Conservation (phyloP, 139 green algal species). For the Raphidocelis subcapitata region DNA sequence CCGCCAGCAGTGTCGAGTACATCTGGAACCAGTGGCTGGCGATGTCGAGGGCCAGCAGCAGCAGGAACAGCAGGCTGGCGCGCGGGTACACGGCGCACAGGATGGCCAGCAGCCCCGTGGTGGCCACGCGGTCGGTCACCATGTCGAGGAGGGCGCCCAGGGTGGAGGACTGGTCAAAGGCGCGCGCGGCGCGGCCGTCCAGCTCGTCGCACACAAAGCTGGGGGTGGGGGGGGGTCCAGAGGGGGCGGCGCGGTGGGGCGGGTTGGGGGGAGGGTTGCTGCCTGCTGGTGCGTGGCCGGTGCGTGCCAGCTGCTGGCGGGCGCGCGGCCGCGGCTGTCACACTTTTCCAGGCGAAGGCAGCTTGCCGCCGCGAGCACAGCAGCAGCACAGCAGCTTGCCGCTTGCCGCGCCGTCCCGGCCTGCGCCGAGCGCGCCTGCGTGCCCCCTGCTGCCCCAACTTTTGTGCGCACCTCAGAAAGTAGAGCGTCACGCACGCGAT, state of each 20-base stretch:
- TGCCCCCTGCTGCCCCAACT: not conserved
- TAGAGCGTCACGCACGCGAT: constrained; percentile 57
- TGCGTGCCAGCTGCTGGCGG: not conserved
- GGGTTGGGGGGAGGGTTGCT: too few relatives aligned
- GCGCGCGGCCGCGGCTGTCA: not conserved
- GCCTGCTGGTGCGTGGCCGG: not conserved
- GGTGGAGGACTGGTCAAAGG: constrained; percentile 81
- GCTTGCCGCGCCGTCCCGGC: not conserved
- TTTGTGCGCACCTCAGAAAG: constrained; percentile 39
- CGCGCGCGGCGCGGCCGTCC: constrained; percentile 86
- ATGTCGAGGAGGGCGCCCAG: constrained; percentile 95
- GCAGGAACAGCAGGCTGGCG: constrained; percentile 53
- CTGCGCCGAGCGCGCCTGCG: constrained; percentile 4
- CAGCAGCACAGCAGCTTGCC: not conserved
- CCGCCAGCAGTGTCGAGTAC: constrained; percentile 72
- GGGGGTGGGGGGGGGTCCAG: too few relatives aligned
- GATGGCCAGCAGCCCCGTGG: constrained; percentile 77
- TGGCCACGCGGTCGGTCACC: constrained; percentile 95
- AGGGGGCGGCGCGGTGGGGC: too few relatives aligned
- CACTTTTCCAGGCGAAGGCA: not conserved
- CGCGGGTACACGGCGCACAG: constrained; percentile 47
- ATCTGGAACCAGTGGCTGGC: constrained; percentile 95
- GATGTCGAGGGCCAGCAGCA: constrained; percentile 90
- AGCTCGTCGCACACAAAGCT: constrained; percentile 94
- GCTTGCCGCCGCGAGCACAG: not conserved